Evolutionary conservation across 495 filamentous ascomycete species (phyloP).

Genomic region (Penicillium psychrofluorescens): DNA sequence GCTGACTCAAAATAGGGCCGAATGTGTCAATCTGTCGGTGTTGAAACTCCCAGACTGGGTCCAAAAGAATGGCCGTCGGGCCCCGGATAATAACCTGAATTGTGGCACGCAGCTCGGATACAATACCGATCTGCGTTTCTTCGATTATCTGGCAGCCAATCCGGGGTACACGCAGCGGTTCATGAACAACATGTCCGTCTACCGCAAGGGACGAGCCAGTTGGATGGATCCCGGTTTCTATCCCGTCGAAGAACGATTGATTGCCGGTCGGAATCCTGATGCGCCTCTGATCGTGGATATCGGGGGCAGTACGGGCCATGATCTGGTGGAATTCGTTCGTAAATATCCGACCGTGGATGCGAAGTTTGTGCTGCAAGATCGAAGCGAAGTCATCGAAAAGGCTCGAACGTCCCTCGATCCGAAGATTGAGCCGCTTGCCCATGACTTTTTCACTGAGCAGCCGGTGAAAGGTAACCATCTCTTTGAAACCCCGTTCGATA

Average conservation of each 20-base stretch:
- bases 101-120: slow-evolving; percentile 14
- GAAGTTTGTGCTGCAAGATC: slow-evolving; percentile 42
- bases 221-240: slow-evolving; percentile 45
- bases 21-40: no score
- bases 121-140: slow-evolving; percentile 16
- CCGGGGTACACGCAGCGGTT: slow-evolving; percentile 17
- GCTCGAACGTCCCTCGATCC: slow-evolving; percentile 10
- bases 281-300: slow-evolving; percentile 48
- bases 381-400: slow-evolving; percentile 27
- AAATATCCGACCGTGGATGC: slow-evolving; percentile 26
- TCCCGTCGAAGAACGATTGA: slow-evolving; percentile 31
- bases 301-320: slow-evolving; percentile 43
- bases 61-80: no score
- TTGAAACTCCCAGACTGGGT: no score
- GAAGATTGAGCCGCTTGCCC: slow-evolving; percentile 10
- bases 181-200: slow-evolving; percentile 32
- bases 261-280: slow-evolving; percentile 8
- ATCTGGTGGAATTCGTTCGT: slow-evolving; percentile 31
- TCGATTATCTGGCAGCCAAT: slow-evolving; percentile 16
- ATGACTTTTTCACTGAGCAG: slow-evolving; percentile 49
- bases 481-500: no score
- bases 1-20: no score
- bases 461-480: slow-evolving; percentile 25
- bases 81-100: no score
- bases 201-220: slow-evolving; percentile 30